Evolutionary conservation across 495 filamentous ascomycete genomes (phyloP).

Genomic region (Amorphotheca resinae): DNA sequence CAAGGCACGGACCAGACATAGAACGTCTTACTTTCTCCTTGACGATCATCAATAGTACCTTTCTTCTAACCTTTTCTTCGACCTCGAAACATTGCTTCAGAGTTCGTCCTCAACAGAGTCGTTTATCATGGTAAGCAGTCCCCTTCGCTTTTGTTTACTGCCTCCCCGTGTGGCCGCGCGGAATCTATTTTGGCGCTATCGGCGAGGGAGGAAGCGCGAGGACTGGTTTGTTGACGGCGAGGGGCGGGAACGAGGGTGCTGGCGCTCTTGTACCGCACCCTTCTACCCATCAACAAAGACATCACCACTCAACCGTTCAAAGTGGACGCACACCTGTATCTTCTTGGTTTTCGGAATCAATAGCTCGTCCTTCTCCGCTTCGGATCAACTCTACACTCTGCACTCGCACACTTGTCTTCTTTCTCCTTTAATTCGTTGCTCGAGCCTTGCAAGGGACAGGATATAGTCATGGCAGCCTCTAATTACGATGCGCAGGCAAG

Average conservation of each 20-base stretch:
- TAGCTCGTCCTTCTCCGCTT: background rate
- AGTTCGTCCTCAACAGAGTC: background rate
- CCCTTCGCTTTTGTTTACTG: conserved; percentile 1
- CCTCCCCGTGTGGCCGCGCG: background rate
- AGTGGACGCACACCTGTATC: background rate
- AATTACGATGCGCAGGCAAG: conserved; percentile 60
- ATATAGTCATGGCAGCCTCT: conserved; percentile 28
- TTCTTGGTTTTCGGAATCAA: background rate
- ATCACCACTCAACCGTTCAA: background rate
- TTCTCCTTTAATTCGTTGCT: background rate
- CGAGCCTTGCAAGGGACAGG: background rate
- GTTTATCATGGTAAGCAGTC: conserved; percentile 1
- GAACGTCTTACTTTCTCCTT: background rate
- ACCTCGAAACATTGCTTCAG: background rate
- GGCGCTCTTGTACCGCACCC: background rate
- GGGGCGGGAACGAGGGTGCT: background rate
- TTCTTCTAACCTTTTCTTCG: background rate
- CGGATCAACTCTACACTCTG: background rate
- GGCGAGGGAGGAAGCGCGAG: background rate
- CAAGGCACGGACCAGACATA: conserved; percentile 10
- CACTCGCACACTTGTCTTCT: background rate
- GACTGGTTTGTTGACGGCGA: background rate
- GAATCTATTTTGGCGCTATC: background rate
- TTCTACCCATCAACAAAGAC: background rate
- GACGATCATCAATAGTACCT: background rate